phyloP scores from a whole-genome alignment of 305 asterid species.

The Stenogyne calaminthoides region DNA sequence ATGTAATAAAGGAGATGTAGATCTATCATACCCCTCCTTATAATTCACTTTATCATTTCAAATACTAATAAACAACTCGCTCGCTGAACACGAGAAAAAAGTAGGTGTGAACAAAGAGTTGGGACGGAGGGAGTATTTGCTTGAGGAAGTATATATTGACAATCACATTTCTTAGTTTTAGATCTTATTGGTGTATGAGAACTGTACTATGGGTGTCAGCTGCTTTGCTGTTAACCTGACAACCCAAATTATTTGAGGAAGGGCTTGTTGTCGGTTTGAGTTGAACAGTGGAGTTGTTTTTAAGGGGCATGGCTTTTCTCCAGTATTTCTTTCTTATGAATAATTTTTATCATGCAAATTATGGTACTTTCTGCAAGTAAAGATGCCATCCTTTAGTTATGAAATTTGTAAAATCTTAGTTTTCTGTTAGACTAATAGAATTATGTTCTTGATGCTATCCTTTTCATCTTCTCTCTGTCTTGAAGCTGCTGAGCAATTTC shows the following conservation, averaged over 20 bases:
- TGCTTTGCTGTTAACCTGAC: neutral
- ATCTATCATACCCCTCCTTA: no score
- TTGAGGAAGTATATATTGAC: neutral
- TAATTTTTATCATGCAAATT: slow-evolving; percentile 7
- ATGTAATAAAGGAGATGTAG: no score
- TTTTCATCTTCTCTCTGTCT: neutral
- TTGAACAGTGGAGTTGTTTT: slow-evolving; percentile 1
- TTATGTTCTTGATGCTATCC: slow-evolving; percentile 11
- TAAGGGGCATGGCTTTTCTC: neutral
- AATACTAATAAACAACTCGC: no score
- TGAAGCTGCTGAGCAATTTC: slow-evolving; percentile 6
- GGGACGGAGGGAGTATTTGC: no score
- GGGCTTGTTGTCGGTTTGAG: slow-evolving; percentile 6
- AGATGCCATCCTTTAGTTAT: neutral
- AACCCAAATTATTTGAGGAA: slow-evolving; percentile 6
- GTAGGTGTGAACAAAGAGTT: no score
- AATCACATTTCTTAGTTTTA: slow-evolving; percentile 19
- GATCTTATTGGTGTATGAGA: slow-evolving; percentile 7
- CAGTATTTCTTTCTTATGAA: slow-evolving; percentile 13
- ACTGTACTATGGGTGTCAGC: slow-evolving; percentile 1
- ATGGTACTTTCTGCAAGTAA: slow-evolving; percentile 3
- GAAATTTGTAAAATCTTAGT: neutral
- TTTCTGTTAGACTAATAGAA: neutral
- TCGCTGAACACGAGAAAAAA: no score
- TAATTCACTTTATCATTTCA: no score